Percentiles rank a stretch among this genome's conserved stretches.
phyloP scores from a whole-genome alignment of 306 rosid species.

The Quercus berberidifolia region DNA sequence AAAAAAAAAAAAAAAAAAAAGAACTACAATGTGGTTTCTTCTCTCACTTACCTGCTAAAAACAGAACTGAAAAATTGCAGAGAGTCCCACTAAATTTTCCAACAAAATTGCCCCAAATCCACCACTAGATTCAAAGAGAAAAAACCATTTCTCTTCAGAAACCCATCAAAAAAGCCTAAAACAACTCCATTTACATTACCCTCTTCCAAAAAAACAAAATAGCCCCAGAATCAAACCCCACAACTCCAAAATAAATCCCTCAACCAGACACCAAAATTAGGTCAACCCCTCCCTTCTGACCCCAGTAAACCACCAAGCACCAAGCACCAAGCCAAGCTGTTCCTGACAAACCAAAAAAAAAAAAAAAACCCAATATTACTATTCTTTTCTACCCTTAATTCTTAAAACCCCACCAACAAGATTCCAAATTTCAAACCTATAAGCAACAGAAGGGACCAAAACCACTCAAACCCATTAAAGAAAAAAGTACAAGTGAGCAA shows the following conservation, averaged over 20 bases:
- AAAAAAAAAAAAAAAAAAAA: neutral
- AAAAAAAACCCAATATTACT: neutral
- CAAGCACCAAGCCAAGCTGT: neutral
- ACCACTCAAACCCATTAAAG: slow-evolving; percentile 43
- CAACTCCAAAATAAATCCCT: slow-evolving; percentile 12
- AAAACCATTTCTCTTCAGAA: slow-evolving; percentile 20
- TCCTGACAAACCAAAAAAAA: neutral
- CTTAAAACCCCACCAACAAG: slow-evolving; percentile 18
- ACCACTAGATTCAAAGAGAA: slow-evolving; percentile 20
- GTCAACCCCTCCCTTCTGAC: slow-evolving; percentile 57
- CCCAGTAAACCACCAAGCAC: slow-evolving; percentile 21
- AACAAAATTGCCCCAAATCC: slow-evolving; percentile 19
- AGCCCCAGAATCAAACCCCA: slow-evolving; percentile 16
- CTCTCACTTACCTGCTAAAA: slow-evolving; percentile 24
- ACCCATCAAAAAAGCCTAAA: slow-evolving; percentile 35
- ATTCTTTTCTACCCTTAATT: neutral
- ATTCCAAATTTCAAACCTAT: slow-evolving; percentile 35
- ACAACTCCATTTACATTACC: slow-evolving; percentile 46
- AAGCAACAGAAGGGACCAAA: slow-evolving; percentile 39
- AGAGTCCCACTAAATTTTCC: slow-evolving; percentile 27
- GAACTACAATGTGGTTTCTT: slow-evolving; percentile 53
- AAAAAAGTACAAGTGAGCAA: slow-evolving; percentile 17
- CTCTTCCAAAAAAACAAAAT: slow-evolving; percentile 18
- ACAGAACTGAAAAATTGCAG: slow-evolving; percentile 2
- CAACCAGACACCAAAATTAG: slow-evolving; percentile 43